Evolutionary conservation across 2,329 filamentous ascomycete species (phyloP).

Genomic region (Trichoderma asperellum): DNA sequence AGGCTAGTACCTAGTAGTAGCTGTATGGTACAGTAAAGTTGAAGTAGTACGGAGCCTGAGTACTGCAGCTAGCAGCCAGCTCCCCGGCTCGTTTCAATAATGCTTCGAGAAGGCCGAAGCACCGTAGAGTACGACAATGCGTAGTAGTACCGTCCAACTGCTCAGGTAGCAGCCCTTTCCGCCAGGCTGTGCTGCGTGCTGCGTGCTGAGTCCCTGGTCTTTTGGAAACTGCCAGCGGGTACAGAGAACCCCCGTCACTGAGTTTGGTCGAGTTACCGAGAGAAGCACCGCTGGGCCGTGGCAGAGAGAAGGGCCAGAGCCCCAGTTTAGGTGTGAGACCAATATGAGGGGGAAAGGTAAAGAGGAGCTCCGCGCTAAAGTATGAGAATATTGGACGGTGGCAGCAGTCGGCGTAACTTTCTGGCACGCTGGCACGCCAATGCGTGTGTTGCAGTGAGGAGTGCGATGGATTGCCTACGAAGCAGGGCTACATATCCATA

Average conservation of each 20-base stretch:
- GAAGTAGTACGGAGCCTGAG: background rate
- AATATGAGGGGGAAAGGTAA: conserved; percentile 15
- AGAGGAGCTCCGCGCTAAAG: conserved; percentile 25
- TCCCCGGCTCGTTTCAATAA: background rate
- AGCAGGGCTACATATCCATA: conserved; percentile 14
- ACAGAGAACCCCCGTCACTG: background rate
- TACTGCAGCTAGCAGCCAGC: conserved; percentile 1
- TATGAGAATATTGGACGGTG: background rate
- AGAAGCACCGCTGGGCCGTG: background rate
- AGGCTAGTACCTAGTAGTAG: background rate
- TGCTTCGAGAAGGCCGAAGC: conserved; percentile 17
- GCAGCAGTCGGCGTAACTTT: conserved; percentile 29
- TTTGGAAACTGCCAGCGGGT: background rate
- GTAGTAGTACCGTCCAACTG: background rate
- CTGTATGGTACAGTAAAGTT: background rate
- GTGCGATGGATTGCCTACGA: conserved; percentile 11
- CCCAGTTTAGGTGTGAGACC: conserved; percentile 26
- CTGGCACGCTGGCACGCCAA: conserved; percentile 26
- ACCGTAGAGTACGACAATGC: background rate
- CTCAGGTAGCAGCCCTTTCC: background rate
- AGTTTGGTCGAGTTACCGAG: background rate
- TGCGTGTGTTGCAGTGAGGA: conserved; percentile 26
- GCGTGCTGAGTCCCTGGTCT: background rate
- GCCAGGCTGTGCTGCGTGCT: background rate
- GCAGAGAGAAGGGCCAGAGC: conserved; percentile 5